A percentile compares a stretch with the other conserved stretches of the same genome.
These are phyloP conservation scores for Pseudomonodictys pantanalensis DNA, from an alignment of 495 filamentous ascomycete genomes.

Conservation along the genomic window DNA sequence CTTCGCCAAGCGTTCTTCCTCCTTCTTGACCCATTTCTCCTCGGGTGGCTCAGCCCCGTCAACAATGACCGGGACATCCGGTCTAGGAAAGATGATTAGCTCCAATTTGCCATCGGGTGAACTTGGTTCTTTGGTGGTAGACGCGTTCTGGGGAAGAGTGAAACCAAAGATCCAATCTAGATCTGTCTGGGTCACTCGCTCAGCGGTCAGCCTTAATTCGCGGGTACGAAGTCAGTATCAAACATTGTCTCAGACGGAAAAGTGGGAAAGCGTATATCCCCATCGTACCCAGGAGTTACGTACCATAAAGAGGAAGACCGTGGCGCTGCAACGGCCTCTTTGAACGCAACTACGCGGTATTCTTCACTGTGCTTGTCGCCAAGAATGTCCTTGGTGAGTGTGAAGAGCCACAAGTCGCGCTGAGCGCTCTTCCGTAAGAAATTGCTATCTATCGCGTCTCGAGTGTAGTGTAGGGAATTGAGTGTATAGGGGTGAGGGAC, in stretches of 20 bases:
- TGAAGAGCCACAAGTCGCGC: slow-evolving; percentile 78
- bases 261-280: too few relatives aligned
- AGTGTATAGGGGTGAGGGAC: slow-evolving; percentile 91
- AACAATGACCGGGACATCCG: slow-evolving; percentile 6
- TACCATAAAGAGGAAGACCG: too few relatives aligned
- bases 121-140: slow-evolving; percentile 48
- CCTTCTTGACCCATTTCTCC: slow-evolving; percentile 50
- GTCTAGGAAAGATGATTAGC: slow-evolving; percentile 15
- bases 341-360: slow-evolving; percentile 68
- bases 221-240: slow-evolving; percentile 56
- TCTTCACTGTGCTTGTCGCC: slow-evolving; percentile 58
- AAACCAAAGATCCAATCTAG: slow-evolving; percentile 92
- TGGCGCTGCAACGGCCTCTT: slow-evolving; percentile 73
- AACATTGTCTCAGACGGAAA: too few relatives aligned
- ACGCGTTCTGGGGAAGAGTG: slow-evolving; percentile 58
- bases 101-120: neutral
- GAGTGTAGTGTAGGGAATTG: slow-evolving; percentile 54
- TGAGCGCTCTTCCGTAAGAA: slow-evolving; percentile 71
- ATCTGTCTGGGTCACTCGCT: slow-evolving; percentile 58
- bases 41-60: slow-evolving; percentile 34
- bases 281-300: too few relatives aligned
- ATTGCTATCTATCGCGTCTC: slow-evolving; percentile 55
- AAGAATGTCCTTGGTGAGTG: slow-evolving; percentile 68
- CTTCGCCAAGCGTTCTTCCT: slow-evolving; percentile 26
- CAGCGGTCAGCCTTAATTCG: slow-evolving; percentile 85